Base-by-base conservation (phyloP, 192 early-diverging fungal species). In the Physocladia obscura region DNA sequence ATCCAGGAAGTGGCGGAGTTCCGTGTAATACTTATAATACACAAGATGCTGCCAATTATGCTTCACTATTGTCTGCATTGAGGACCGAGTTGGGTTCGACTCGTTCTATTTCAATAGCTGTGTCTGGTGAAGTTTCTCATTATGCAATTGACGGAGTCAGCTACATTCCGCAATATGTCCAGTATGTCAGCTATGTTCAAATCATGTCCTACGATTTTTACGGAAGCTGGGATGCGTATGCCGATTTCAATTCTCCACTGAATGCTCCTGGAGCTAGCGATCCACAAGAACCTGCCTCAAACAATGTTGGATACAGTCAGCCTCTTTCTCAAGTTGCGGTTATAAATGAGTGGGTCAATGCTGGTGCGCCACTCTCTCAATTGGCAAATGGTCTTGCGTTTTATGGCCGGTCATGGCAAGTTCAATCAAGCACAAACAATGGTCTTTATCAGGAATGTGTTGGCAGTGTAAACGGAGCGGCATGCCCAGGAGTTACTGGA, bases 141-240 rank as follows among this genome's bases (percentile, higher is more conserved):
- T 70, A 70, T 48, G 32, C 57, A 21, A 32, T 21, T 35, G 37
- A 34, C 11, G 69, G 69, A 27, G 31, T 61, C 39, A 59, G 44
- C 29, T 61, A 60, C 57, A 32, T 60, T 31, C 39, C 36, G n/a
- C 8, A 70, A 27, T 61, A 61, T 29, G 15, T 36, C n/a, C 44
- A 70, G 21, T 58, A 6, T 29, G 24, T 60, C 39, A 34, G 24
- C 47, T 70, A 70, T 22, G 26, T 32, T 4, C 69, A 70, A 50
- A 35, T 70, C 40, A 70, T 70, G 69, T 32, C 57, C 4, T 70
- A 70, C 32, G 69, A 70, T 32, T 60, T 70, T 35, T 70, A 70
- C 32, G 69, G 69, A 13, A 11, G 38, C 17, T 70, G 69, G 69
- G 19, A 3, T 37, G 6, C 69, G n/a, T 60, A 60, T 40, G 11